Conservation (phyloP, 768 basidiomycete genomes). For the Pulveroboletus sp. region DNA sequence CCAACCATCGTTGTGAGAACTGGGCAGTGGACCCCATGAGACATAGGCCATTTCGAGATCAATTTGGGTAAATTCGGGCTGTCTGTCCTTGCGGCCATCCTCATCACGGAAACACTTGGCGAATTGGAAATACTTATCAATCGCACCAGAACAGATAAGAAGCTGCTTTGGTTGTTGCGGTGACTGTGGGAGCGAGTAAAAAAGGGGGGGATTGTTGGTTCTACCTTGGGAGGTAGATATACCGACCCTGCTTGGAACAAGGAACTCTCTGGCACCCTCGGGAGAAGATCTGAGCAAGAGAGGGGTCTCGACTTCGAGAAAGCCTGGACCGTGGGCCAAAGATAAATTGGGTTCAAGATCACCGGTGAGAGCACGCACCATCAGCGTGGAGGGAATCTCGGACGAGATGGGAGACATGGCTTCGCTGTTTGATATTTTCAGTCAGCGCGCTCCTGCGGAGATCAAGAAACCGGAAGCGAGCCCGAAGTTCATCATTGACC, state of each 20-base stretch:
- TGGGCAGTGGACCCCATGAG: slow-evolving; percentile 55
- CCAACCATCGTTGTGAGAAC: slow-evolving; percentile 47
- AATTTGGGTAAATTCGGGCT: slow-evolving; percentile 96
- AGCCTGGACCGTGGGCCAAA: slow-evolving; percentile 46
- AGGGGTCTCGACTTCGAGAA: slow-evolving; percentile 92
- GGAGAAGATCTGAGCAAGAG: slow-evolving; percentile 86
- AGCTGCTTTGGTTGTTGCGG: slow-evolving; percentile 96
- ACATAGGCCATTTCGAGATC: slow-evolving; percentile 97
- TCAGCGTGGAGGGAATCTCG: slow-evolving; percentile 68
- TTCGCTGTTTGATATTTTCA: slow-evolving; percentile 75
- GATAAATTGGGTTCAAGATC: slow-evolving; percentile 8
- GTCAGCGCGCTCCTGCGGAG: slow-evolving; percentile 71
- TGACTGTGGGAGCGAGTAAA: slow-evolving; percentile 91
- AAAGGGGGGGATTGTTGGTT: slow-evolving; percentile 38
- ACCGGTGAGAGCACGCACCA: slow-evolving; percentile 41
- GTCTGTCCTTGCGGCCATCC: slow-evolving; percentile 89
- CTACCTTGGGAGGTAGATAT: slow-evolving; percentile 25
- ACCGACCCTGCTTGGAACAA: slow-evolving; percentile 71
- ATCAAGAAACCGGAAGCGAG: slow-evolving; percentile 85
- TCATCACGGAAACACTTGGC: slow-evolving; percentile 96
- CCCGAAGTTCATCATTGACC: slow-evolving; percentile 84
- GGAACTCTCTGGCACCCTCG: slow-evolving; percentile 91
- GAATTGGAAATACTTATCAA: slow-evolving; percentile 91
- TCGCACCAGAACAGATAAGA: slow-evolving; percentile 80
- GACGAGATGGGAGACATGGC: slow-evolving; percentile 74